These are phyloP conservation scores for Drosera capensis DNA, from an alignment of 148 eudicot species.

Conservation along the genomic window DNA sequence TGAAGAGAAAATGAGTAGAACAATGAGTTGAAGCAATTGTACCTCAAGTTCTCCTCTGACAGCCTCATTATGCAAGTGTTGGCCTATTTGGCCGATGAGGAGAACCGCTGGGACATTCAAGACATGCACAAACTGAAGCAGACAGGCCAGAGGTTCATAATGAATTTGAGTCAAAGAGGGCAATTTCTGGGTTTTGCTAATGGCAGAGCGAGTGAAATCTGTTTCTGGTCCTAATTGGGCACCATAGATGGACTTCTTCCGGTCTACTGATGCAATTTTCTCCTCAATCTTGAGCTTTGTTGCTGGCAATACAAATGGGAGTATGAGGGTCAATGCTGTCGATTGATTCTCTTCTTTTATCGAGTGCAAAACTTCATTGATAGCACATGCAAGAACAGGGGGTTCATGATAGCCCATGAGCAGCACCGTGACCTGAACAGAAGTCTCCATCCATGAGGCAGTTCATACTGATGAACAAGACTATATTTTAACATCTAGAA, in stretches of 20 bases:
- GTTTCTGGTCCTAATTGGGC: constrained; percentile 41
- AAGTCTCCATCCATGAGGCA: too few relatives aligned
- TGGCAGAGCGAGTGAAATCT: constrained; percentile 21
- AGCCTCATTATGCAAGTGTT: constrained; percentile 10
- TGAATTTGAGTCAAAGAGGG: constrained; percentile 47
- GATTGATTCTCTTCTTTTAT: constrained; percentile 28
- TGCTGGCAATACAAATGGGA: constrained; percentile 42
- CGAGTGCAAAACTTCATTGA: constrained; percentile 47
- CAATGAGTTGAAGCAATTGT: too few relatives aligned
- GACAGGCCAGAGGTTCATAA: constrained; percentile 54
- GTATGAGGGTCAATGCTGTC: constrained; percentile 21
- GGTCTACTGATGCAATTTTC: constrained; percentile 14
- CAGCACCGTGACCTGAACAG: constrained; percentile 50
- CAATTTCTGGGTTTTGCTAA: constrained; percentile 25
- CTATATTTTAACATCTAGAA: too few relatives aligned
- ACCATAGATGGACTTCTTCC: constrained; percentile 27
- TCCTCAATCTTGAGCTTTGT: constrained; percentile 52
- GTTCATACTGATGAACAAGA: too few relatives aligned
- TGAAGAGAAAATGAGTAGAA: too few relatives aligned
- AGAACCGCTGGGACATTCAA: constrained; percentile 39
- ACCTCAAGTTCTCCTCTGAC: constrained; percentile 47
- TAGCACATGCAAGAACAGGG: constrained; percentile 56
- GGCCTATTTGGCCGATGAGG: constrained; percentile 37
- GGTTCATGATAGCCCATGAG: constrained; percentile 46
- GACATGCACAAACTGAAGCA: constrained; percentile 47